phyloP scores from a whole-genome alignment of 2,329 filamentous ascomycete genomes.

The Fonsecaea monophora region DNA sequence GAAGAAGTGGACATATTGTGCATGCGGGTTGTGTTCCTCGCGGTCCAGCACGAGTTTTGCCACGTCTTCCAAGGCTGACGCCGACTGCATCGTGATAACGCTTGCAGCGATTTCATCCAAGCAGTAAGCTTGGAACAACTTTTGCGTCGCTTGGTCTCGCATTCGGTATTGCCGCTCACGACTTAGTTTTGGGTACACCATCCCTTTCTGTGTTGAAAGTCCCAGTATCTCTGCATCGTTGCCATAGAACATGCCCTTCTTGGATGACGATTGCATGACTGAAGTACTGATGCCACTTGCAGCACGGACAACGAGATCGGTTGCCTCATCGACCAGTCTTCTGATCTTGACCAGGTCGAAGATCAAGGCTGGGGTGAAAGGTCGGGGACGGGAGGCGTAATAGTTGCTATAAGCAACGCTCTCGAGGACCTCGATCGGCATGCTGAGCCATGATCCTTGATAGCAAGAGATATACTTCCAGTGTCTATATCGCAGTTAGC shows the following conservation, averaged over 20 bases:
- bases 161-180: constrained; percentile 78
- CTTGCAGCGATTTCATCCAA: constrained; percentile 84
- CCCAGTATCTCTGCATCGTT: constrained; percentile 61
- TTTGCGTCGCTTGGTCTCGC: constrained; percentile 79
- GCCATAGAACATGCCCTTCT: constrained; percentile 58
- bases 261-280: constrained; percentile 63
- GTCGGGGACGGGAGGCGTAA: constrained; percentile 74
- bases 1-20: constrained; percentile 90
- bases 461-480: constrained; percentile 86
- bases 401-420: constrained; percentile 80
- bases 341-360: constrained; percentile 86
- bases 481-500: constrained; percentile 61
- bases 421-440: constrained; percentile 79
- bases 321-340: constrained; percentile 78
- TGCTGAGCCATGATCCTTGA: constrained; percentile 81
- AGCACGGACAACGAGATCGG: constrained; percentile 76
- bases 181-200: constrained; percentile 71
- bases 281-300: constrained; percentile 74
- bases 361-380: constrained; percentile 80
- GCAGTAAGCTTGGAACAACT: constrained; percentile 77
- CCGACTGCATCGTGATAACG: constrained; percentile 82
- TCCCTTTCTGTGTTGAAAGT: constrained; percentile 63
- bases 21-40: constrained; percentile 71
- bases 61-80: constrained; percentile 77
- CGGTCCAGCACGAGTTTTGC: constrained; percentile 75